phyloP scores from a whole-genome alignment of 2,329 filamentous ascomycete species.

The Diaporthe eres region DNA sequence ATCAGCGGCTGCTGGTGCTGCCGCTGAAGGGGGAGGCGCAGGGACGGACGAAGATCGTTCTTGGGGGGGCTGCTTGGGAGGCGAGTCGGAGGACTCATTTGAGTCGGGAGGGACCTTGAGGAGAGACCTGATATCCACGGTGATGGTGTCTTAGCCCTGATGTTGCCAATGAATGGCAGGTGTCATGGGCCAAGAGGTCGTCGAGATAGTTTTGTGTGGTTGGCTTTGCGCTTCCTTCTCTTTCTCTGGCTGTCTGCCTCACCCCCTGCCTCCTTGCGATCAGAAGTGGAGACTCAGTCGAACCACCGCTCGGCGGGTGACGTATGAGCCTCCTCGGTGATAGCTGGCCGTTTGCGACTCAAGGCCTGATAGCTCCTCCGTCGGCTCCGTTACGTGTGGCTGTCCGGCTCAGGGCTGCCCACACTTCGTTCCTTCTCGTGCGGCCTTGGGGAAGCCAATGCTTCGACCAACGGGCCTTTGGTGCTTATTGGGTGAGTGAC shows the following conservation, averaged over 20 bases:
- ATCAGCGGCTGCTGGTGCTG: constrained; percentile 45
- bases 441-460: constrained; percentile 3
- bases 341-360: constrained; percentile 7
- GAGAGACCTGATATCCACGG: constrained; percentile 95
- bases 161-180: constrained; percentile 51
- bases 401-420: background rate
- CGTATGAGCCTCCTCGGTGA: constrained; percentile 26
- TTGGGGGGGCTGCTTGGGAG: constrained; percentile 51
- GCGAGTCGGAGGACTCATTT: constrained; percentile 74
- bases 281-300: constrained; percentile 26
- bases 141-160: constrained; percentile 68
- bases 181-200: constrained; percentile 36
- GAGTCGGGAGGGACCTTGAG: constrained; percentile 80
- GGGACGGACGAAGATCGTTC: constrained; percentile 54
- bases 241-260: constrained; percentile 29
- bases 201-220: constrained; percentile 16
- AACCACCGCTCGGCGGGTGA: constrained; percentile 22
- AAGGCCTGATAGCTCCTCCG: constrained; percentile 21
- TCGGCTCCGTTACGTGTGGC: constrained; percentile 6
- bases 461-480: constrained; percentile 13
- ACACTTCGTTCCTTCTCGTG: background rate
- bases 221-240: constrained; percentile 30
- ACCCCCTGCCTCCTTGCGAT: constrained; percentile 31
- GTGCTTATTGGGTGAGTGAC: background rate
- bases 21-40: constrained; percentile 41